phyloP scores from a whole-genome alignment of 2,329 filamentous ascomycete genomes.

The Byssochlamys sp. region DNA sequence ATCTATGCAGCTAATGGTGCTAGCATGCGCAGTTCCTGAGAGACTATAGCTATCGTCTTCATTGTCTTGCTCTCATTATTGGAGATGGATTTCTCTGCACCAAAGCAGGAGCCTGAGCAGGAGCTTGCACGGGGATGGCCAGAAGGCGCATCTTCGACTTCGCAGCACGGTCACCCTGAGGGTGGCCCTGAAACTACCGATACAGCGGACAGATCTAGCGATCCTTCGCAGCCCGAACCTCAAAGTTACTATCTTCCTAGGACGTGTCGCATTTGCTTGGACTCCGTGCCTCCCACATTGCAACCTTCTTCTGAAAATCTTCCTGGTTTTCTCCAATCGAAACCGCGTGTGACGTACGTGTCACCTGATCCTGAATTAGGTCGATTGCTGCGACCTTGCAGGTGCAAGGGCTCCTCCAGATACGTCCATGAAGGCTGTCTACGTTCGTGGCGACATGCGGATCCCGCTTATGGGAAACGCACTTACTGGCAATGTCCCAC shows the following conservation, averaged over 20 bases:
- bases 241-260: constrained; percentile 56
- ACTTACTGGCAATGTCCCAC: constrained; percentile 84
- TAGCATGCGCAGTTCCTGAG: neutral
- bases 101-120: neutral
- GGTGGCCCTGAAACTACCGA: constrained; percentile 2
- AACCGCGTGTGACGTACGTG: constrained; percentile 56
- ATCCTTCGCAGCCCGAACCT: constrained; percentile 14
- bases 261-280: constrained; percentile 83
- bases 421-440: constrained; percentile 92
- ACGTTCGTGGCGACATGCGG: constrained; percentile 67
- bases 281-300: constrained; percentile 56
- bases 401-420: constrained; percentile 83
- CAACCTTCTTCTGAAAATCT: constrained; percentile 45
- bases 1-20: neutral
- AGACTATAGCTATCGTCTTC: neutral
- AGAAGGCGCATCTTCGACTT: constrained; percentile 2
- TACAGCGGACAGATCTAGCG: constrained; percentile 7
- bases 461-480: constrained; percentile 53
- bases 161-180: neutral
- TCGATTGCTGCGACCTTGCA: constrained; percentile 77
- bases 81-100: neutral
- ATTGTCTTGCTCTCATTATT: neutral
- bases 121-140: constrained; percentile 6
- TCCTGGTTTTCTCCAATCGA: constrained; percentile 48
- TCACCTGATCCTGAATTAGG: constrained; percentile 65